phyloP scores from a whole-genome alignment of 495 filamentous ascomycete genomes.

The Neurospora sp. region DNA sequence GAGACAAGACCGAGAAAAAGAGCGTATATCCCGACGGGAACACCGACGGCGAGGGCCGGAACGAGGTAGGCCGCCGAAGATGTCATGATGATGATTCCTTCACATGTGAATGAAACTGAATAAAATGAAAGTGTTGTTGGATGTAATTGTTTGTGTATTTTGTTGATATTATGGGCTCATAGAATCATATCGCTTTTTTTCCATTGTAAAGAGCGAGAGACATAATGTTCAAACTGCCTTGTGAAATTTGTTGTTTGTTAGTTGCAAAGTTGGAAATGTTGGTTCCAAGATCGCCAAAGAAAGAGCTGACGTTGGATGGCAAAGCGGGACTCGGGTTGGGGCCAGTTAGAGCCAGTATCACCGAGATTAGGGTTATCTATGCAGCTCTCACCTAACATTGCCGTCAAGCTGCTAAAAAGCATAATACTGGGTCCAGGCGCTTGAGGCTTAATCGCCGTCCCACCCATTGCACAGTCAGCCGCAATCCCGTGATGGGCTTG shows the following conservation, averaged over 20 bases:
- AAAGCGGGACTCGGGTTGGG: not conserved
- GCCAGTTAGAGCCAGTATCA: not conserved
- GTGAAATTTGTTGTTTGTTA: not conserved
- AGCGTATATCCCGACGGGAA: slow-evolving; percentile 30
- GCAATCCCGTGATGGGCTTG: slow-evolving; percentile 1
- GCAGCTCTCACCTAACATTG: not conserved
- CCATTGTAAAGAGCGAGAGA: not conserved
- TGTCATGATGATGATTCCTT: not conserved
- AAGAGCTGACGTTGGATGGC: slow-evolving; percentile 15
- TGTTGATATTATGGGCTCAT: not conserved
- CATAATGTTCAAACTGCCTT: not conserved
- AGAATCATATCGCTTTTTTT: not conserved
- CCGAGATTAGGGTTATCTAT: not conserved
- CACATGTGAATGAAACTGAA: not conserved
- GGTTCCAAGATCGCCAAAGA: not conserved
- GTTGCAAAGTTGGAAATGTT: not conserved
- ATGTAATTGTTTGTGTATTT: not conserved
- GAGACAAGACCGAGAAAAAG: slow-evolving; percentile 36
- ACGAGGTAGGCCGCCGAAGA: slow-evolving; percentile 6
- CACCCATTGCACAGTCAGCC: slow-evolving; percentile 10
- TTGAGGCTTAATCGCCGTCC: slow-evolving; percentile 10
- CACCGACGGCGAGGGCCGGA: slow-evolving; percentile 31
- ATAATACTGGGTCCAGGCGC: not conserved
- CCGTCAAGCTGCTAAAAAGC: slow-evolving; percentile 1
- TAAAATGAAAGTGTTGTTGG: not conserved